Conservation (phyloP, 1,284 basidiomycete species). For the Ustilago tritici region DNA sequence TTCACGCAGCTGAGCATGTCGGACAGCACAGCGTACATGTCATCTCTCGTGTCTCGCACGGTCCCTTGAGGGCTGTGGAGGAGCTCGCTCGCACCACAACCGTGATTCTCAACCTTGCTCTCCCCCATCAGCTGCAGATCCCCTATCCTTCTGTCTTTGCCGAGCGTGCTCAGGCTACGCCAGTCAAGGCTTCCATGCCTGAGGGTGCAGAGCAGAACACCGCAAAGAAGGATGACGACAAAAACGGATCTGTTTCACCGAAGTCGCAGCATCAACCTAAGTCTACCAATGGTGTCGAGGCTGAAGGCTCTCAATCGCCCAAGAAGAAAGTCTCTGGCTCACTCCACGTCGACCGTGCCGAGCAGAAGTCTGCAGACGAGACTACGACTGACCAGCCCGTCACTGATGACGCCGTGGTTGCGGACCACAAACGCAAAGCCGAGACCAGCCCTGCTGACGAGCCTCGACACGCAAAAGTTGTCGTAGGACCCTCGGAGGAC, state of each 20-base stretch:
- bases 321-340: conserved; percentile 34
- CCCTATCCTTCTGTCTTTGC: conserved; percentile 43
- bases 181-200: conserved; percentile 2
- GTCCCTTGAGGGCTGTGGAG: conserved; percentile 33
- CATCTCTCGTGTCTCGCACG: conserved; percentile 25
- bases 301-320: conserved; percentile 23
- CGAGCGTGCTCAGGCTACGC: conserved; percentile 7
- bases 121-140: conserved; percentile 39
- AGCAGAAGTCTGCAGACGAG: neutral
- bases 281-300: neutral
- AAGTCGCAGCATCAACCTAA: neutral
- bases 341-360: conserved; percentile 8
- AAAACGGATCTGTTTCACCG: neutral
- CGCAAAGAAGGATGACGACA: conserved; percentile 11
- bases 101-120: conserved; percentile 28
- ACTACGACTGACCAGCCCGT: neutral
- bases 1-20: conserved; percentile 29
- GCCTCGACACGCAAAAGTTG: conserved; percentile 37
- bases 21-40: conserved; percentile 20
- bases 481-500: conserved; percentile 29
- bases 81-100: conserved; percentile 34
- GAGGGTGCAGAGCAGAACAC: conserved; percentile 5
- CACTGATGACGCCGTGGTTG: conserved; percentile 1
- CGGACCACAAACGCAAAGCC: conserved; percentile 25
- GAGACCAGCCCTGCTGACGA: conserved; percentile 11